A percentile compares a stretch with the other conserved stretches of the same genome.
These are phyloP conservation scores for Raphanus raphanistrum DNA, from an alignment of 345 rosid genomes.

Conservation along the genomic window DNA sequence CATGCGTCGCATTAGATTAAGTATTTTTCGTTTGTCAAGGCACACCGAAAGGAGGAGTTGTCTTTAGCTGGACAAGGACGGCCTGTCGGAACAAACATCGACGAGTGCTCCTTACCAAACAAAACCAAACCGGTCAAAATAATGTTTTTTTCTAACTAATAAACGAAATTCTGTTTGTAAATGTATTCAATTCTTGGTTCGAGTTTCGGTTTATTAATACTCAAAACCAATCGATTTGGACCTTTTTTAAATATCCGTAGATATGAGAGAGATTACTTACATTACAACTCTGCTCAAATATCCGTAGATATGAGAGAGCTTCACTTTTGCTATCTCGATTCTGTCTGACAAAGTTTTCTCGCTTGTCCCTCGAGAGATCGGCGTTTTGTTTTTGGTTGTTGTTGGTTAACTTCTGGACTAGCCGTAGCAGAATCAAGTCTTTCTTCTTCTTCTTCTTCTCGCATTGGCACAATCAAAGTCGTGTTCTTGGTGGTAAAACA, in stretches of 20 bases:
- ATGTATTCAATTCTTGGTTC: background rate
- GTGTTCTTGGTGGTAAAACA: conserved; percentile 5
- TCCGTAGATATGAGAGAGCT: background rate
- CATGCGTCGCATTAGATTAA: conserved; percentile 29
- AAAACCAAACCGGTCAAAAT: background rate
- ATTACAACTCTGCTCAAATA: background rate
- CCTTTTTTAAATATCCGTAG: conserved; percentile 9
- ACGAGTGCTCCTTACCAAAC: conserved; percentile 1
- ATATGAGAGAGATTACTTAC: background rate
- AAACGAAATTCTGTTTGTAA: background rate
- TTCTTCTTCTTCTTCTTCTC: background rate
- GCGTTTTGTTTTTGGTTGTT: background rate
- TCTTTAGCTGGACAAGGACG: conserved; percentile 42
- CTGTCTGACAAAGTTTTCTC: conserved; percentile 4
- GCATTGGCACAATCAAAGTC: background rate
- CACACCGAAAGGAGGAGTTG: conserved; percentile 9
- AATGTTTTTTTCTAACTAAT: background rate
- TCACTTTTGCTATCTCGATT: conserved; percentile 24
- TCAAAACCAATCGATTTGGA: conserved; percentile 19
- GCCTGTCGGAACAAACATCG: conserved; percentile 27
- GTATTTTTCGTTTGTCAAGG: background rate
- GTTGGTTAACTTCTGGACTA: background rate
- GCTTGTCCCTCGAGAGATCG: background rate
- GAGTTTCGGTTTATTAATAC: background rate
- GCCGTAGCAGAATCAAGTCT: background rate